Evolutionary conservation across 345 rosid genomes (phyloP).

Genomic region (Eucalyptus pauciflora): DNA sequence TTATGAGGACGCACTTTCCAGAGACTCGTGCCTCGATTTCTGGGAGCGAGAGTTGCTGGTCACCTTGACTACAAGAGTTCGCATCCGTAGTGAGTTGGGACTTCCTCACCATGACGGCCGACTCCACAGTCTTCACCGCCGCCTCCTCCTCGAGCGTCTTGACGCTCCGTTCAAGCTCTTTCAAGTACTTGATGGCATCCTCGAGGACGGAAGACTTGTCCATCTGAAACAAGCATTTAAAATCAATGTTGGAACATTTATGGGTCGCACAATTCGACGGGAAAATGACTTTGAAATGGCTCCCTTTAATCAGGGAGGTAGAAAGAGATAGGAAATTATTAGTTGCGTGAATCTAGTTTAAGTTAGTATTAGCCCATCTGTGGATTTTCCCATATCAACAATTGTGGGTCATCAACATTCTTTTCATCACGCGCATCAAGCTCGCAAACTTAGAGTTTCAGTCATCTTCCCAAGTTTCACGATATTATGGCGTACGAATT

Average conservation of each 20-base stretch:
- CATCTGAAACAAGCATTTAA: constrained; percentile 9
- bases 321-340: neutral
- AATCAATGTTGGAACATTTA: neutral
- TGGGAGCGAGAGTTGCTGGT: neutral
- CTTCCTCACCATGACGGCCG: constrained; percentile 42
- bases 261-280: neutral
- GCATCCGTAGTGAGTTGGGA: constrained; percentile 23
- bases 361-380: neutral
- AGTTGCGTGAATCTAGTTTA: neutral
- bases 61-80: neutral
- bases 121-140: constrained; percentile 31
- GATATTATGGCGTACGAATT: neutral
- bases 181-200: constrained; percentile 49
- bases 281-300: neutral
- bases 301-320: no score
- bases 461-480: neutral
- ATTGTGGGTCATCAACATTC: neutral
- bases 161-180: constrained; percentile 61
- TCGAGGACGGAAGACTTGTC: constrained; percentile 70
- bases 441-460: neutral
- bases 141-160: constrained; percentile 36
- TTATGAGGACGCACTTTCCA: neutral
- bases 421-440: neutral
- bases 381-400: neutral
- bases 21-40: constrained; percentile 6